Evolutionary conservation across 139 green algal species (phyloP).

Genomic region (Astrephomene gubernaculifera): DNA sequence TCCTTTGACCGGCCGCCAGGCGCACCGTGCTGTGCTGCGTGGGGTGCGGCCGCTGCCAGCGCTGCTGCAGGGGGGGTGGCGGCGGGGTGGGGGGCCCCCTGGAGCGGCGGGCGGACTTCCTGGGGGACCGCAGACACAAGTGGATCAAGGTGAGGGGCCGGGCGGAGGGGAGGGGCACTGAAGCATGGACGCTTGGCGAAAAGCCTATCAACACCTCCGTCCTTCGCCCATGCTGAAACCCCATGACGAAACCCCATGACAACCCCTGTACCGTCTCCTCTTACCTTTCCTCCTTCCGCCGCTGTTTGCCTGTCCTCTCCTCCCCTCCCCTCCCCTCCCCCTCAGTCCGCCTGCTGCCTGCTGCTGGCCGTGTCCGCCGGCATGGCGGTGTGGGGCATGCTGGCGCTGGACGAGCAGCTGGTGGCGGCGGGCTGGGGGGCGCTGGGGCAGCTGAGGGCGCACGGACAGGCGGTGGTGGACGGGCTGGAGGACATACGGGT

Average conservation of each 20-base stretch:
- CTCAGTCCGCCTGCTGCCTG: neutral
- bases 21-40: constrained; percentile 21
- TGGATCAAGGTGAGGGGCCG: neutral
- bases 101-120: neutral
- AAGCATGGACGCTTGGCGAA: neutral
- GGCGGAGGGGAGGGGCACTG: neutral
- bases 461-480: neutral
- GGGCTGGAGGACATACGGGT: neutral
- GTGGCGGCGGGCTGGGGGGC: neutral
- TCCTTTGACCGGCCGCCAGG: neutral
- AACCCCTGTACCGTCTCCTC: neutral
- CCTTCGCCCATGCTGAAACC: neutral
- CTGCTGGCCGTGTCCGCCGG: neutral
- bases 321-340: neutral
- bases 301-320: neutral
- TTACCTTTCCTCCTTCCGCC: neutral
- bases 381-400: constrained; percentile 34
- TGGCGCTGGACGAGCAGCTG: constrained; percentile 11
- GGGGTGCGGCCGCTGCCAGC: constrained; percentile 9
- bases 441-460: neutral
- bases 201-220: neutral
- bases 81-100: no score
- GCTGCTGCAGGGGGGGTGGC: neutral
- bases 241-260: neutral
- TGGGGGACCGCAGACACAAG: neutral